Evolutionary conservation across 768 basidiomycete species (phyloP), one percentile per base, ranked within the genome.

Genomic region (Ramaria sp.): DNA sequence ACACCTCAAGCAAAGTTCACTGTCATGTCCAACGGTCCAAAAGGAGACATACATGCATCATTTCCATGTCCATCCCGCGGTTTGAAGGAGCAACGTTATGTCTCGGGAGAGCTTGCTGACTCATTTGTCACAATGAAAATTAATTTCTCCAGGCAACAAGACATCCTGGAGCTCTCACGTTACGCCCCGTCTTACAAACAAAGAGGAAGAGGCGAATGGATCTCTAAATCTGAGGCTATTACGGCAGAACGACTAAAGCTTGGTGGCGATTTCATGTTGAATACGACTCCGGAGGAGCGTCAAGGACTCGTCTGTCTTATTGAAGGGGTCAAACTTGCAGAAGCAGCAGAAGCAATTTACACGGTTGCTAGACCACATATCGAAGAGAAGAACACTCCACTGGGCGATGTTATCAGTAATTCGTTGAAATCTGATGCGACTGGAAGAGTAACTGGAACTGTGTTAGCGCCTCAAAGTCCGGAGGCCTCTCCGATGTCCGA

Each of bases 21-120:
- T 7, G 63, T 80, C 17, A 81, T 81, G 80, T 72, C 75, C 3
- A 82, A 82, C 57, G 63, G 67, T 11, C 75, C 79, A 27, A 65
- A 60, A 7, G 76, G 70, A 6, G 79, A 82, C 53, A 66, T 80
- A 6, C 51, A 52, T 11, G 33, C 51, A 39, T 27, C 51, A 24
- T 52, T 52, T 22, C 51, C 51, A 17, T 52, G 48, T 33, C 24
- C 48, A 13, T 33, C 24, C 11, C 22, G 27, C 24, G 31, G 48
- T 24, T 49, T 49, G 48, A 49, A 49, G 31, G 48, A 30, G 48
- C 1, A 33, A 30, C 48, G 48, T 49, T 49, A 49, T 24, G 48
- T 49, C 27, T 49, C 48, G 15, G 27, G 48, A 13, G 12, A 49
- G 13, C 27, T 49, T 34, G 19, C 48, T 27, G 48, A 49, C 9